Percentiles rank a stretch among this genome's conserved stretches.
These are phyloP conservation scores for Nicotiana rustica DNA, from an alignment of 305 asterid species.

Conservation along the genomic window DNA sequence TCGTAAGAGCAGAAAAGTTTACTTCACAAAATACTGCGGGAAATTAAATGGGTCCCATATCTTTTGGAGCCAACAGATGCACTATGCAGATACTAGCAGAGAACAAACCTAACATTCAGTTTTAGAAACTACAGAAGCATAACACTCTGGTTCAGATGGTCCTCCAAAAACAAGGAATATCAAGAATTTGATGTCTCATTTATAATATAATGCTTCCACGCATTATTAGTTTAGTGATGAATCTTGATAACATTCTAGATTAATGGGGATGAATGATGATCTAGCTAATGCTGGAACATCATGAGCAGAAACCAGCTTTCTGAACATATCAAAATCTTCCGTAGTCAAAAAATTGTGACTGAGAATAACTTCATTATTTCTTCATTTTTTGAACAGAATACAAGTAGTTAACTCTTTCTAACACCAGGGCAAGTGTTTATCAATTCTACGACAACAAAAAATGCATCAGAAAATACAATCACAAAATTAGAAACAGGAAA, in stretches of 20 bases:
- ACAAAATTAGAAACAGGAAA: background rate
- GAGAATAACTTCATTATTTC: background rate
- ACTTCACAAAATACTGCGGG: background rate
- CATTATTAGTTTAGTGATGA: background rate
- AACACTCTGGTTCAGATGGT: background rate
- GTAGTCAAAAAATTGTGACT: background rate
- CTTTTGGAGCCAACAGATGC: background rate
- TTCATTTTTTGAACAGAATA: background rate
- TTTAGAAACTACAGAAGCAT: background rate
- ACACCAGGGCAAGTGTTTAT: background rate
- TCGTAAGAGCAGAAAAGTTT: background rate
- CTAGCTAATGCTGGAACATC: background rate
- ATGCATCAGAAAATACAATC: background rate
- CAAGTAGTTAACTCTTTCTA: background rate
- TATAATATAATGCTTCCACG: background rate
- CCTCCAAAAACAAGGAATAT: background rate
- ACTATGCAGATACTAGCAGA: background rate
- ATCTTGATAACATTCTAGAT: background rate
- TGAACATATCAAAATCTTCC: background rate
- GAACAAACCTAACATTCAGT: background rate
- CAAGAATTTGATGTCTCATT: background rate
- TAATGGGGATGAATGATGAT: background rate
- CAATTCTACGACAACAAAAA: background rate
- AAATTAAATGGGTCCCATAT: background rate
- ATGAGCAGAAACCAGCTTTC: conserved; percentile 16